Evolutionary conservation across 768 basidiomycete species (phyloP), one percentile per base, ranked within the genome.

Genomic region (Leccinum boreale): DNA sequence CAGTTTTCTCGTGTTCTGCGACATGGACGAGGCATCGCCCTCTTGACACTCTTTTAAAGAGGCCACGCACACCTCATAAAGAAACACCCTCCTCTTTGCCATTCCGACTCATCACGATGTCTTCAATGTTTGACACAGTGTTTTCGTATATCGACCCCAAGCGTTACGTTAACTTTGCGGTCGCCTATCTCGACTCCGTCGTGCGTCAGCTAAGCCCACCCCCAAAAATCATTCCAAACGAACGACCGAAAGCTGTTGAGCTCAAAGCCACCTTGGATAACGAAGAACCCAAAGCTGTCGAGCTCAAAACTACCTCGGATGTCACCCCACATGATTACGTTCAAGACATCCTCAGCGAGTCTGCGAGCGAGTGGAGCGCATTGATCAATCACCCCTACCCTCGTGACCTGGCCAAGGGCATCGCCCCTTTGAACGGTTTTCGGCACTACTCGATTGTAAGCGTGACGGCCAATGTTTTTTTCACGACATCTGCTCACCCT

Each of bases 401-500:
- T n/a, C 19, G 7, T 8, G 3, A 11, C 6, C 8, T 58, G 24
- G 56, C 58, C 48, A 58, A 29, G 4, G 58, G 24, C 9, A 14
- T 19, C 15, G 28, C 56, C 14, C 15, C 42, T 12, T 21, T 50
- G 6, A 58, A 50, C 12, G 56, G 58, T 14, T 58, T 58, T 39
- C 55, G 58, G 8, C 47, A 58, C 24, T 44, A 58, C n/a, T 58
- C 33, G 26, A 58, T 58, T 15, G 58, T 59, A 28, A 58, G 58
- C 50, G 15, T 3, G 4, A n/a, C 24, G 9, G 7, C 17, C 19
- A 19, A 24, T 17, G 1, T 5, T 8, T 28, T 28, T 7, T 29
- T 29, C 33, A 8, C 19, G 2, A 6, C 1, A 12, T 45, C 4
- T 5, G 17, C 24, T 31, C 8, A 19, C 17, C 7, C 3, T 9